Evolutionary conservation across 2,329 filamentous ascomycete genomes (phyloP).

Genomic region (Neoscytalidium dimidiatum): DNA sequence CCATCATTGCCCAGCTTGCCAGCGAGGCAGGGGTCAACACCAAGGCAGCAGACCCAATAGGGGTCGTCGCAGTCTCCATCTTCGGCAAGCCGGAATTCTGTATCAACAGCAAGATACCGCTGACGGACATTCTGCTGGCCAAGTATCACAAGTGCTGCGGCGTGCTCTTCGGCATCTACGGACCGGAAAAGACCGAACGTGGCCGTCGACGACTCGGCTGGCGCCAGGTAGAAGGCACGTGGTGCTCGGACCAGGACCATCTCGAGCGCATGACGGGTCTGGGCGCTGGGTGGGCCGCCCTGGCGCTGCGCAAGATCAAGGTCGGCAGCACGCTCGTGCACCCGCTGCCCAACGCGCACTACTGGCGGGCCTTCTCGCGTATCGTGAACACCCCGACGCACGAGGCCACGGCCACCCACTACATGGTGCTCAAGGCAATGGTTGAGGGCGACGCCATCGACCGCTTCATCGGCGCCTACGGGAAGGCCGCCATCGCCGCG

Average conservation of each 20-base stretch:
- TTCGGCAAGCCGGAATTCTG: slow-evolving; percentile 5
- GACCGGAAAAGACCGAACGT: slow-evolving; percentile 66
- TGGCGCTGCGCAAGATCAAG: slow-evolving; percentile 71
- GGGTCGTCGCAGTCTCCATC: slow-evolving; percentile 58
- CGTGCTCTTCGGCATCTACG: slow-evolving; percentile 80
- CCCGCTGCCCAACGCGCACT: slow-evolving; percentile 72
- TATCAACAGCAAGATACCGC: slow-evolving; percentile 52
- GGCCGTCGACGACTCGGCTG: slow-evolving; percentile 36
- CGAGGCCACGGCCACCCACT: slow-evolving; percentile 50
- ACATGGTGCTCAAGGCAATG: slow-evolving; percentile 53
- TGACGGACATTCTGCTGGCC: slow-evolving; percentile 83
- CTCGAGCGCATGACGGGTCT: slow-evolving; percentile 81
- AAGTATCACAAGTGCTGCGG: slow-evolving; percentile 83
- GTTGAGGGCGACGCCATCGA: slow-evolving; percentile 63
- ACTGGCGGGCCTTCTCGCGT: slow-evolving; percentile 76
- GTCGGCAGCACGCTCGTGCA: slow-evolving; percentile 50
- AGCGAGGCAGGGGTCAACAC: slow-evolving; percentile 42
- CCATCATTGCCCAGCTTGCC: slow-evolving; percentile 63
- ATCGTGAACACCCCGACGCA: slow-evolving; percentile 73
- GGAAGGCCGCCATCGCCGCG: slow-evolving; percentile 71
- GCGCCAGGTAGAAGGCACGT: slow-evolving; percentile 42
- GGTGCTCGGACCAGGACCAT: slow-evolving; percentile 71
- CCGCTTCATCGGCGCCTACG: slow-evolving; percentile 80
- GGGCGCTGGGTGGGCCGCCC: slow-evolving; percentile 78
- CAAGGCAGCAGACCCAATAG: slow-evolving; percentile 69